These are phyloP conservation scores for Scenedesmus sp. DNA, from an alignment of 163 green algal genomes.

Conservation along the genomic window DNA sequence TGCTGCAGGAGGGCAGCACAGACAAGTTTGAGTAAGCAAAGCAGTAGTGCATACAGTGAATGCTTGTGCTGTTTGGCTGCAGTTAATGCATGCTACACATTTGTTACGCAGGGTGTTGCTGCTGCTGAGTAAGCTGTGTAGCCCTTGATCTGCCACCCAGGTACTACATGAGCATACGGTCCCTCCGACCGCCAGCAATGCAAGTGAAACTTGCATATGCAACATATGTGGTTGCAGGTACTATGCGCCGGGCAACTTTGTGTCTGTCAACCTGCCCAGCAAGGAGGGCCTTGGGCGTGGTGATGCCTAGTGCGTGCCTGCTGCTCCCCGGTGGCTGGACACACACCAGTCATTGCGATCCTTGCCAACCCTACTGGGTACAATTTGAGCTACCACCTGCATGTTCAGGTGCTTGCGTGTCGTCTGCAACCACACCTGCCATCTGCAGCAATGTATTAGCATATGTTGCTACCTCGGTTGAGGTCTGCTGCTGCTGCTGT, in stretches of 20 bases:
- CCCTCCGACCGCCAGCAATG: not conserved
- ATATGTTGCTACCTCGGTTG: too few relatives aligned
- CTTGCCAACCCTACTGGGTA: too few relatives aligned
- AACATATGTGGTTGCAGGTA: not conserved
- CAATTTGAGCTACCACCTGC: too few relatives aligned
- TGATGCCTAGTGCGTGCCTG: not conserved
- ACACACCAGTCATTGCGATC: too few relatives aligned
- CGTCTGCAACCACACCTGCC: too few relatives aligned
- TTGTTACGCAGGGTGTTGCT: not conserved
- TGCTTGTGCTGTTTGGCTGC: not conserved
- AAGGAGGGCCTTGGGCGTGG: not conserved
- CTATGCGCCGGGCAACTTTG: not conserved
- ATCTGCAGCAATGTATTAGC: too few relatives aligned
- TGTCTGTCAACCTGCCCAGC: conserved; percentile 7
- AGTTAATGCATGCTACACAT: not conserved
- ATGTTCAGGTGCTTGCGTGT: too few relatives aligned
- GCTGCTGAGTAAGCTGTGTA: not conserved
- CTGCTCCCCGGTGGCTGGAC: not conserved
- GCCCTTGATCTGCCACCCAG: not conserved
- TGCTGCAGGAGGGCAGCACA: not conserved
- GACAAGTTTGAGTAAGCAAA: not conserved
- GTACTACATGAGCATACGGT: not conserved
- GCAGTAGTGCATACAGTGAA: not conserved
- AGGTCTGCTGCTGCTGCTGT: not conserved
- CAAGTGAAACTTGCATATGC: too few relatives aligned